Base-by-base conservation (phyloP, 179 eudicot species). In the Actinidia arguta region DNA sequence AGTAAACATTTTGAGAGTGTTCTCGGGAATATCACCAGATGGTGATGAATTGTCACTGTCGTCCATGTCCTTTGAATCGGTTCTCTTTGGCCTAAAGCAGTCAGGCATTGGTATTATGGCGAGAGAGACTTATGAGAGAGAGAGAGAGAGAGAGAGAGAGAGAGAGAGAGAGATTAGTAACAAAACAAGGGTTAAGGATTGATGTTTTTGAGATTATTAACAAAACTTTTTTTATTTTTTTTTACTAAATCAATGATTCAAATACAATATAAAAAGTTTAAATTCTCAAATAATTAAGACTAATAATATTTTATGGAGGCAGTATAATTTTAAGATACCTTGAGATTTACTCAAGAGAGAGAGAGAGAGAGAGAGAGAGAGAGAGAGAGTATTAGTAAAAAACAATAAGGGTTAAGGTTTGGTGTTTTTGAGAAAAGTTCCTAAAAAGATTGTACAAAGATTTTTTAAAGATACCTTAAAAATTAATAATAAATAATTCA, bases 21-120 rank as follows among this genome's bases (percentile, higher is more conserved):
- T 66, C 71, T 66, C 71, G 71, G 46, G 69, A 64, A 64, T 64
- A 84, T 80, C 81, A 86, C 61, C 67, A 27, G 89, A 83, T 81
- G 68, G 73, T 82, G 86, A 80, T 86, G 92, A 89, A 86, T 88
- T 71, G 92, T 89, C 92, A 88, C 84, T 59, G 73, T 75, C 93
- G 66, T 74, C 58, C 74, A 78, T 85, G 92, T 92, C 94, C 93
- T 91, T 90, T 89, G 97, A 92, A 91, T 92, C 94, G 90, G 94
- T 93, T 87, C 90, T 84, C 83, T 82, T 82, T 78, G 81, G 75
- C 47, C 71, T 20, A 62, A 62, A 62, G 89, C 86, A 85, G 82
- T 85, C 88, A 86, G 80, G 25, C 79, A 79, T 74, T 27, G 82
- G 80, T 81, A 86, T 89, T 86, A 86, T 85, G 82, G 64, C 55